These are phyloP conservation scores for Phialophora macrospora DNA, from an alignment of 2,329 filamentous ascomycete genomes.

Conservation along the genomic window DNA sequence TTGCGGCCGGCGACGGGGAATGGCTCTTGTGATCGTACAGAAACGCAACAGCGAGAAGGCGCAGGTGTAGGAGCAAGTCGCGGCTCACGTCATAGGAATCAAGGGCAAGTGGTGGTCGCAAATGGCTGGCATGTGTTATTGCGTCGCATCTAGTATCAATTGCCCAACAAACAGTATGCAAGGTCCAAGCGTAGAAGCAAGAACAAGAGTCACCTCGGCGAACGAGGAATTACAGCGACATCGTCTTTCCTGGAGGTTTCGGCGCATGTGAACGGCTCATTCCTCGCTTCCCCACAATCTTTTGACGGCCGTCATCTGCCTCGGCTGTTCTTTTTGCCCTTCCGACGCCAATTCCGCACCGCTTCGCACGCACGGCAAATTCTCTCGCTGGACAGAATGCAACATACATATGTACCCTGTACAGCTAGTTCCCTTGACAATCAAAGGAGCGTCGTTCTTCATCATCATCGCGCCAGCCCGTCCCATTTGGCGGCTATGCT, in stretches of 20 bases:
- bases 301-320: constrained; percentile 3
- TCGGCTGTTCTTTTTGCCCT: constrained; percentile 10
- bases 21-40: background rate
- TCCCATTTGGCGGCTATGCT: background rate
- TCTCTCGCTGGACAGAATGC: background rate
- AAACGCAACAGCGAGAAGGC: background rate
- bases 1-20: background rate
- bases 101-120: background rate
- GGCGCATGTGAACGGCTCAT: constrained; percentile 19
- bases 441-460: background rate
- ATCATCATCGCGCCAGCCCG: background rate
- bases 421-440: background rate
- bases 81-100: constrained; percentile 18
- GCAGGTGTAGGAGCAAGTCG: constrained; percentile 1
- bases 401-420: background rate
- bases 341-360: background rate
- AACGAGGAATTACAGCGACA: constrained; percentile 20
- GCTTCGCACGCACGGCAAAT: background rate
- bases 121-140: constrained; percentile 22
- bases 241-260: constrained; percentile 10
- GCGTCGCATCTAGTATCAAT: background rate
- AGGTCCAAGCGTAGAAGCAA: constrained; percentile 14
- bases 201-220: constrained; percentile 17
- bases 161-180: constrained; percentile 6
- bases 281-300: constrained; percentile 18